Conservation (phyloP, 2,329 filamentous ascomycete genomes). For the Cyclaneusma minus region DNA sequence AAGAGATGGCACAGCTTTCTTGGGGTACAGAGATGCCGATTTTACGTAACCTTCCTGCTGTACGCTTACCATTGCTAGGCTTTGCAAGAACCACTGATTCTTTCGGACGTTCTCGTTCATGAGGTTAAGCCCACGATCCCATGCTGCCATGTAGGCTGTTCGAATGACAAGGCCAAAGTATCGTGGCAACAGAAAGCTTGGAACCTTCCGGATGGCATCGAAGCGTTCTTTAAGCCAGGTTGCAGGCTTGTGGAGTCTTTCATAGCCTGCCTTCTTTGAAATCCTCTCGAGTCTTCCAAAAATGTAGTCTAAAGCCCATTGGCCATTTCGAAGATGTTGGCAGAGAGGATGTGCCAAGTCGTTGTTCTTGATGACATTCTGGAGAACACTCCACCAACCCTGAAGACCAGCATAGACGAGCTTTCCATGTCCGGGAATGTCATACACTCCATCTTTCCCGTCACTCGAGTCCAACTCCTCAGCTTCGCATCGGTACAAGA, state of each 20-base stretch:
- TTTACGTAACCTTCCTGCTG: slow-evolving; percentile 83
- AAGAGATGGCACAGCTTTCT: slow-evolving; percentile 69
- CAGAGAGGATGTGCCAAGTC: slow-evolving; percentile 87
- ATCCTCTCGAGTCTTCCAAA: slow-evolving; percentile 62
- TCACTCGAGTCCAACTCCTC: slow-evolving; percentile 71
- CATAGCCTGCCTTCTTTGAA: slow-evolving; percentile 44
- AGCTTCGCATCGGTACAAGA: slow-evolving; percentile 80
- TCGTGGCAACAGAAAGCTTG: slow-evolving; percentile 77
- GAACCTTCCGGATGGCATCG: slow-evolving; percentile 69
- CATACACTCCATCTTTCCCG: slow-evolving; percentile 75
- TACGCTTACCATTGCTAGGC: slow-evolving; percentile 76
- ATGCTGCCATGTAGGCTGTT: slow-evolving; percentile 74
- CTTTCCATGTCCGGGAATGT: slow-evolving; percentile 68
- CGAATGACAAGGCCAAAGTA: slow-evolving; percentile 87
- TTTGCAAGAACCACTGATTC: slow-evolving; percentile 80
- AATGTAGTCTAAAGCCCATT: slow-evolving; percentile 87
- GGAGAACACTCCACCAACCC: slow-evolving; percentile 91
- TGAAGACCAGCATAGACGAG: slow-evolving; percentile 94
- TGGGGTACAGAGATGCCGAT: slow-evolving; percentile 80
- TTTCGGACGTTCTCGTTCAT: slow-evolving; percentile 64
- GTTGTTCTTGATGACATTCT: slow-evolving; percentile 73
- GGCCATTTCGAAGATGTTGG: slow-evolving; percentile 77
- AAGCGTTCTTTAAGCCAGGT: slow-evolving; percentile 75
- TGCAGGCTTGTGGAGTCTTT: slow-evolving; percentile 47
- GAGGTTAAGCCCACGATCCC: slow-evolving; percentile 61